phyloP scores from a whole-genome alignment of 2,329 filamentous ascomycete genomes.

The Xylariaceae sp. region DNA sequence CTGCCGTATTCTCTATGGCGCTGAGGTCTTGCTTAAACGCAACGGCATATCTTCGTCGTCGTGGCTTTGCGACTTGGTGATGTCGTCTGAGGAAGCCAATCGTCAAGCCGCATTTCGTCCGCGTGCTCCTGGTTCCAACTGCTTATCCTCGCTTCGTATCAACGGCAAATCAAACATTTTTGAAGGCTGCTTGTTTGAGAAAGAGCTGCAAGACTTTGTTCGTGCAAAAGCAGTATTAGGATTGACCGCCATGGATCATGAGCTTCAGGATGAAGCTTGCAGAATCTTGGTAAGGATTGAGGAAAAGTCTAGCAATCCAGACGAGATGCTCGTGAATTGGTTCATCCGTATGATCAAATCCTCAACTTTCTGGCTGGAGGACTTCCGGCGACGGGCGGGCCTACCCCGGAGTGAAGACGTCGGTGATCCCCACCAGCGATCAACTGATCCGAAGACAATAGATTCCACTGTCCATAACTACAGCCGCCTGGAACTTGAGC shows the following conservation, averaged over 20 bases:
- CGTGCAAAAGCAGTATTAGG: conserved; percentile 47
- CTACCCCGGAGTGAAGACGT: conserved; percentile 54
- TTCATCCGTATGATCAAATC: conserved; percentile 47
- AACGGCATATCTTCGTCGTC: conserved; percentile 37
- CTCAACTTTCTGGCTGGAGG: conserved; percentile 50
- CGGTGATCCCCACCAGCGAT: conserved; percentile 42
- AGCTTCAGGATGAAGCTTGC: conserved; percentile 56
- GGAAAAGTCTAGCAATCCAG: conserved; percentile 44
- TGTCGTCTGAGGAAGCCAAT: conserved; percentile 42
- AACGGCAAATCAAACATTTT: conserved; percentile 55
- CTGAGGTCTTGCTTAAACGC: conserved; percentile 43
- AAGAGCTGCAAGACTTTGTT: conserved; percentile 50
- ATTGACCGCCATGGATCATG: conserved; percentile 54
- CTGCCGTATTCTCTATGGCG: conserved; percentile 52
- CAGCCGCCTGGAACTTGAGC: conserved; percentile 50
- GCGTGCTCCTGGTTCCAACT: conserved; percentile 42
- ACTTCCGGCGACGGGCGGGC: conserved; percentile 52
- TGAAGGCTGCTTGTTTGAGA: conserved; percentile 51
- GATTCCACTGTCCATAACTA: conserved; percentile 58
- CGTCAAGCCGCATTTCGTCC: conserved; percentile 45
- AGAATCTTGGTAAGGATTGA: conserved; percentile 54
- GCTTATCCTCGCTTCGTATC: conserved; percentile 46
- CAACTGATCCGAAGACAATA: conserved; percentile 49
- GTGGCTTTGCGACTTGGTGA: conserved; percentile 57
- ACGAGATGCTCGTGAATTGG: conserved; percentile 50